phyloP scores from a whole-genome alignment of 768 basidiomycete species.

The Podaxis sp. region DNA sequence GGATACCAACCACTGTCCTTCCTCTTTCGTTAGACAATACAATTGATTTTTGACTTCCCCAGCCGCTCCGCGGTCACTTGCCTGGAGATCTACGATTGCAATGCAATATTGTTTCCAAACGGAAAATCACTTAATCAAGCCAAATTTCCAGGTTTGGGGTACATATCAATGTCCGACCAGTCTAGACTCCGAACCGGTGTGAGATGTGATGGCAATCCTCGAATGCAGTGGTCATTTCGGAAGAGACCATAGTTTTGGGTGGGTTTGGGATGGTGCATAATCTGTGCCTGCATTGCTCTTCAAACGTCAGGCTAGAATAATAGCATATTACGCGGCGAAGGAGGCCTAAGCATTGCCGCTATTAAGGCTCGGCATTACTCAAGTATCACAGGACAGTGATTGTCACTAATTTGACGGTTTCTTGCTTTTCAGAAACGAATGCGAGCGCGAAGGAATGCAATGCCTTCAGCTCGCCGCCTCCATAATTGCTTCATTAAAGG shows the following conservation, averaged over 20 bases:
- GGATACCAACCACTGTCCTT: not conserved
- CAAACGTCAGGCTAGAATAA: not conserved
- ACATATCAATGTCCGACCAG: not conserved
- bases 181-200: not conserved
- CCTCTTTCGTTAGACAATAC: slow-evolving; percentile 5
- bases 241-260: not conserved
- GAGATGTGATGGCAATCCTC: not conserved
- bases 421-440: not conserved
- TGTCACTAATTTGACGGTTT: not conserved
- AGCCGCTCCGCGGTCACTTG: slow-evolving; percentile 15
- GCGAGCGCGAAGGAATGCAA: not conserved
- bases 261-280: not conserved
- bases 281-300: not conserved
- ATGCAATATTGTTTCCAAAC: not conserved
- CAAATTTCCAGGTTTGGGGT: slow-evolving; percentile 4
- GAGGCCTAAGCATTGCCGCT: not conserved
- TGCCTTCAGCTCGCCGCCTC: not conserved
- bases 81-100: slow-evolving; percentile 14
- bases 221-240: not conserved
- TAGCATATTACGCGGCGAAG: not conserved
- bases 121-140: slow-evolving; percentile 11
- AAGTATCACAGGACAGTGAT: not conserved
- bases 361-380: not conserved
- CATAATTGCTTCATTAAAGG: slow-evolving; percentile 5
- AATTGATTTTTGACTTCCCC: slow-evolving; percentile 10